Conservation (phyloP, 257 asterid genomes). For the Ilex aquifolium region DNA sequence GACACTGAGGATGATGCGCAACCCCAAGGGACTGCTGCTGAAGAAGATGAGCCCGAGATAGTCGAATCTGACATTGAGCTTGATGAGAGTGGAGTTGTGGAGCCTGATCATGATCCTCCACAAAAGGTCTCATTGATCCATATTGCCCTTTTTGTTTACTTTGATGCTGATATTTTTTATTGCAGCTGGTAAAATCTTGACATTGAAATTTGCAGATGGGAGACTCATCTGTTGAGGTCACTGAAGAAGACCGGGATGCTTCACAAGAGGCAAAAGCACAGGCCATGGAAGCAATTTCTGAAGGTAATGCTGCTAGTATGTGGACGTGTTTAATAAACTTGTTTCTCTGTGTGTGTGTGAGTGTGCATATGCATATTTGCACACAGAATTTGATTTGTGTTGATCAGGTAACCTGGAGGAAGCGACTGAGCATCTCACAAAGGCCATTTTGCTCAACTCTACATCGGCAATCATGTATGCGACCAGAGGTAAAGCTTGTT, state of each 20-base stretch:
- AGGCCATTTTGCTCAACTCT: constrained; percentile 77
- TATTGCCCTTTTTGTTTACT: background rate
- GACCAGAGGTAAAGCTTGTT: constrained; percentile 52
- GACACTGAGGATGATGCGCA: constrained; percentile 36
- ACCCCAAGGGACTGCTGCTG: constrained; percentile 33
- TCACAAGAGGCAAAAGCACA: constrained; percentile 83
- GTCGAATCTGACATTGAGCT: constrained; percentile 89
- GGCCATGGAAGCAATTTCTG: constrained; percentile 95
- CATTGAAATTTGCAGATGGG: constrained; percentile 62
- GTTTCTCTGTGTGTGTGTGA: too few relatives aligned
- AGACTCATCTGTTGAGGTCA: constrained; percentile 75
- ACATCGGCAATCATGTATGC: constrained; percentile 96
- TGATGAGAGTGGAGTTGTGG: constrained; percentile 74
- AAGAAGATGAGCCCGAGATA: constrained; percentile 83
- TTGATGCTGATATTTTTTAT: constrained; percentile 1
- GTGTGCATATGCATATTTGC: too few relatives aligned
- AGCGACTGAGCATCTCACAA: constrained; percentile 76
- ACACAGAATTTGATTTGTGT: background rate
- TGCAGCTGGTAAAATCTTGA: background rate
- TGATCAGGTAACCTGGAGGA: constrained; percentile 76
- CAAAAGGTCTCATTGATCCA: constrained; percentile 48
- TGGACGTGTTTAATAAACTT: too few relatives aligned
- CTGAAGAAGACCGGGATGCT: constrained; percentile 88
- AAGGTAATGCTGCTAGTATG: constrained; percentile 38
- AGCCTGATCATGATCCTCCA: constrained; percentile 79